Percentiles rank a stretch among this genome's conserved stretches.
These are phyloP conservation scores for Cercospora zeae-maydis DNA, from an alignment of 2,329 filamentous ascomycete species.

Conservation along the genomic window DNA sequence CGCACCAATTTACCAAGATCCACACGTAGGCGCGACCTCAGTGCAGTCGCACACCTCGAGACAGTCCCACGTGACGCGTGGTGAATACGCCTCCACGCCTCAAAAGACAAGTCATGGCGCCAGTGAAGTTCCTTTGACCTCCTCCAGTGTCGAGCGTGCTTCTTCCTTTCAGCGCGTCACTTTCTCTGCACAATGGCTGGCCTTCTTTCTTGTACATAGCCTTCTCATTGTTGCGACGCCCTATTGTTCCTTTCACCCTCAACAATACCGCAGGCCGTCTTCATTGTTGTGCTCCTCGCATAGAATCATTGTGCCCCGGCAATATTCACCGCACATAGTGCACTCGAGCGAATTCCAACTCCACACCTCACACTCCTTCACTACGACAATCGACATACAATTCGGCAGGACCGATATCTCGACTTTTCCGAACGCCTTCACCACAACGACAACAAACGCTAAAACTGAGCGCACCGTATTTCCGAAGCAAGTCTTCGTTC, in stretches of 20 bases:
- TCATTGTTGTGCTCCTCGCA: conserved; percentile 17
- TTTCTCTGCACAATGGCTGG: conserved; percentile 14
- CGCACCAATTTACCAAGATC: conserved; percentile 16
- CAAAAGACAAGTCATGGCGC: conserved; percentile 1
- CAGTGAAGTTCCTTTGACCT: conserved; percentile 8
- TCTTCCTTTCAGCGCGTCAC: conserved; percentile 13
- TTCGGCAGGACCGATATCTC: conserved; percentile 21
- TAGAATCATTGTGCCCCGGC: conserved; percentile 12
- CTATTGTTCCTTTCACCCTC: conserved; percentile 20
- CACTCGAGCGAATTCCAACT: conserved; percentile 9
- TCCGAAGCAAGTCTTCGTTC: conserved; percentile 22
- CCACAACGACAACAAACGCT: conserved; percentile 14
- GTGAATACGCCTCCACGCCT: background rate
- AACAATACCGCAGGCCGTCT: conserved; percentile 21
- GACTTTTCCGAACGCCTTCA: conserved; percentile 19
- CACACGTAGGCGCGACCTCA: conserved; percentile 15
- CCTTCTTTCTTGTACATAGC: conserved; percentile 17
- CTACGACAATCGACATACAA: conserved; percentile 8
- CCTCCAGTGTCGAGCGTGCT: conserved; percentile 12
- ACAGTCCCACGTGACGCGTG: conserved; percentile 7
- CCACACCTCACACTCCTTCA: conserved; percentile 8
- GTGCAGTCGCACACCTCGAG: conserved; percentile 9
- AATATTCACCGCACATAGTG: conserved; percentile 8
- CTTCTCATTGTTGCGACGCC: conserved; percentile 19
- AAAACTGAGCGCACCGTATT: conserved; percentile 9